A percentile compares a stretch with the other conserved stretches of the same genome.
These are phyloP conservation scores for Monascus ruber DNA, from an alignment of 2,329 filamentous ascomycete species.

Conservation along the genomic window DNA sequence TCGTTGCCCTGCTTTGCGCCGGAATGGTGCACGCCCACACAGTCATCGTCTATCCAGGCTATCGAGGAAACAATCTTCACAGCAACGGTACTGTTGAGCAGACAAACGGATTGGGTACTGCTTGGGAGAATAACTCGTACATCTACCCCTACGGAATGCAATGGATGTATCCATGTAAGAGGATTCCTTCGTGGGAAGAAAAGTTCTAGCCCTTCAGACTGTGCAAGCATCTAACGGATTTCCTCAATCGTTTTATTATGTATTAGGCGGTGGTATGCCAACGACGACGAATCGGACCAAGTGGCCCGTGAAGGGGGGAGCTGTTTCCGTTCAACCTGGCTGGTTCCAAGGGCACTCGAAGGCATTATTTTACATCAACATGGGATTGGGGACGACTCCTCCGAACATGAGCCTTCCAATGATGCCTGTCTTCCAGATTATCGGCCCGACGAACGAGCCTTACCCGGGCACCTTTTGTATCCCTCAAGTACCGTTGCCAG, in stretches of 20 bases:
- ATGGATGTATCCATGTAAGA: conserved; percentile 89
- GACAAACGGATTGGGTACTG: conserved; percentile 34
- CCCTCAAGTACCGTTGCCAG: conserved; percentile 75
- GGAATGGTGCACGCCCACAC: conserved; percentile 47
- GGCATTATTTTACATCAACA: conserved; percentile 80
- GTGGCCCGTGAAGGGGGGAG: conserved; percentile 81
- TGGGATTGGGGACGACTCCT: conserved; percentile 73
- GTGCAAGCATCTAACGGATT: not conserved
- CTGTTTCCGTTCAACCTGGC: conserved; percentile 81
- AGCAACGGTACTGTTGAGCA: conserved; percentile 52
- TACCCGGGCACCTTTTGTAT: conserved; percentile 84
- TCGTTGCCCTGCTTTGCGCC: conserved; percentile 24
- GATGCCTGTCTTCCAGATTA: conserved; percentile 68
- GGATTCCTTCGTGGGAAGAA: not conserved
- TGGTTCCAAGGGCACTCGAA: conserved; percentile 86
- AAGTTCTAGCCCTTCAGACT: not conserved
- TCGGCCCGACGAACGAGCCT: conserved; percentile 68
- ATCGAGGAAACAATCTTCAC: conserved; percentile 75
- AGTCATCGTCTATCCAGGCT: conserved; percentile 78
- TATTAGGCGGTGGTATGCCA: conserved; percentile 68
- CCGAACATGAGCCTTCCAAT: conserved; percentile 80
- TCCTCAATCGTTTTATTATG: not conserved
- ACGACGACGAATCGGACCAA: conserved; percentile 73
- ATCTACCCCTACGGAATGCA: conserved; percentile 80
- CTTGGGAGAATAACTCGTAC: conserved; percentile 35